Evolutionary conservation across 179 eudicot genomes (phyloP).

Genomic region (Gypsophila paniculata): DNA sequence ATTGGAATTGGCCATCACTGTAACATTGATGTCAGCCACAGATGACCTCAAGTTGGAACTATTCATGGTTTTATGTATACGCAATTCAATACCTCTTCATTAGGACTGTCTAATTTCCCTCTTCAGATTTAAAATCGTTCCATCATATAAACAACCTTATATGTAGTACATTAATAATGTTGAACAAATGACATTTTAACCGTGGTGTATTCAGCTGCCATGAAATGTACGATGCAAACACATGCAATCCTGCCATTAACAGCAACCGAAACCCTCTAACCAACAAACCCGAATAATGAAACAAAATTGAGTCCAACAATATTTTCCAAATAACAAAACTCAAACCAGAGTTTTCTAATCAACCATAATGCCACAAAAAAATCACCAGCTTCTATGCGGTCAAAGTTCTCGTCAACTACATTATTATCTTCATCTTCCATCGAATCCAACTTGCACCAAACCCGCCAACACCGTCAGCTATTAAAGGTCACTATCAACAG

Average conservation of each 20-base stretch:
- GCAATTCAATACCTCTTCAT: neutral
- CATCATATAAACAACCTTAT: neutral
- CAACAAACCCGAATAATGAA: no score
- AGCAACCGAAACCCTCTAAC: neutral
- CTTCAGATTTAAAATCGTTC: neutral
- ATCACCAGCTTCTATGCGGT: neutral
- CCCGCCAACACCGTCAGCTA: neutral
- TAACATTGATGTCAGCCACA: neutral
- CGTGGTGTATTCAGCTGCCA: neutral
- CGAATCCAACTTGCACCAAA: constrained; percentile 1
- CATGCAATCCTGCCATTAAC: neutral
- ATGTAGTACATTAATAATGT: neutral
- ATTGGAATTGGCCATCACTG: neutral
- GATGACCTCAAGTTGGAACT: neutral
- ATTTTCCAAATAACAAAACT: neutral
- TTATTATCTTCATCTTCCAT: neutral
- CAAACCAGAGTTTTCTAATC: neutral
- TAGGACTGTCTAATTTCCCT: neutral
- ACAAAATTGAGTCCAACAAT: neutral
- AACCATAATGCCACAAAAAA: constrained; percentile 1
- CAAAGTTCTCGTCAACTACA: neutral
- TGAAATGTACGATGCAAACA: neutral
- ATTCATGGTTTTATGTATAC: neutral
- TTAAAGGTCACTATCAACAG: neutral
- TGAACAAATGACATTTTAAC: neutral